phyloP scores from a whole-genome alignment of 2,329 filamentous ascomycete genomes.

The Sclerotinia glacialis region DNA sequence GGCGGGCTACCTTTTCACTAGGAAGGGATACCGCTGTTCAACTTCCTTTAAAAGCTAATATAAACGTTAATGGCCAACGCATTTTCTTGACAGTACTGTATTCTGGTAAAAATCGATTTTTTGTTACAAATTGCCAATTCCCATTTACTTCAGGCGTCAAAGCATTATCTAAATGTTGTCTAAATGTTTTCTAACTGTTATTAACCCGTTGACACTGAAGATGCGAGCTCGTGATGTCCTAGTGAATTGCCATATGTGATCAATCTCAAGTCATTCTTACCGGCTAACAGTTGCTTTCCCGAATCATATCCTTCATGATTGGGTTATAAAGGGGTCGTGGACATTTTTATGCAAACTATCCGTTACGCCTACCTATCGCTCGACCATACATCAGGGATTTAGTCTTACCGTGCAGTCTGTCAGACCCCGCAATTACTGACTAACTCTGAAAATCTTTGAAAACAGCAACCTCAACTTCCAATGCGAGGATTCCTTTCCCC shows the following conservation, averaged over 20 bases:
- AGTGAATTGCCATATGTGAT: conserved; percentile 3
- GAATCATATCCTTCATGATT: neutral
- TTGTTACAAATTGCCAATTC: conserved; percentile 7
- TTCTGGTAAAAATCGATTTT: neutral
- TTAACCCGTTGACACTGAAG: neutral
- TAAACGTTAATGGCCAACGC: conserved; percentile 10
- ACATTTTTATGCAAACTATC: neutral
- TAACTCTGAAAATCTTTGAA: conserved; percentile 22
- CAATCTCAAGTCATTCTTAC: conserved; percentile 7
- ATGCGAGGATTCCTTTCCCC: conserved; percentile 22
- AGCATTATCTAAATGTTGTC: neutral
- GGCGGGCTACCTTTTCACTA: neutral
- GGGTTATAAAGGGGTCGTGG: neutral
- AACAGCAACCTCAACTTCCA: conserved; percentile 15
- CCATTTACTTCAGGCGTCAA: neutral
- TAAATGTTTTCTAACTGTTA: neutral
- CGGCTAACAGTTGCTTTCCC: neutral
- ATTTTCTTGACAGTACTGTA: neutral
- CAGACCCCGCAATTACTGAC: conserved; percentile 21
- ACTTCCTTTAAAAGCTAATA: neutral
- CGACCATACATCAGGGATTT: conserved; percentile 9
- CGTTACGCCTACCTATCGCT: neutral
- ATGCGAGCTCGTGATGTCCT: conserved; percentile 13
- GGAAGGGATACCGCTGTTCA: conserved; percentile 11
- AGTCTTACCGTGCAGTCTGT: conserved; percentile 16